Conservation (phyloP, 331 rosid species). For the Malus hybrid region DNA sequence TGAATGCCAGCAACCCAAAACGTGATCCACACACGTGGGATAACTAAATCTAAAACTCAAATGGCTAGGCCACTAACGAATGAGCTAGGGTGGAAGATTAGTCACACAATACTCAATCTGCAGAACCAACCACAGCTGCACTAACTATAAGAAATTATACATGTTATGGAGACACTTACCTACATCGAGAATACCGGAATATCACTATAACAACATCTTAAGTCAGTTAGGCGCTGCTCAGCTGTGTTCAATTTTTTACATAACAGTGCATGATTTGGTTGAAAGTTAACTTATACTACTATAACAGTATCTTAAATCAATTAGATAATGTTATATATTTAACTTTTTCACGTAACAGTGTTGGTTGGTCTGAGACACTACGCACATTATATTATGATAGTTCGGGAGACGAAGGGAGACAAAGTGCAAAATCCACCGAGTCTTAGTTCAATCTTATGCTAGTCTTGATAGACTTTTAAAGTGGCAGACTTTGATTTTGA, state of each 20-base stretch:
- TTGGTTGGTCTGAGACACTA: no score
- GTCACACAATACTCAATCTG: conserved; percentile 12
- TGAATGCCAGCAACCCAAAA: neutral
- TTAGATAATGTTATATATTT: no score
- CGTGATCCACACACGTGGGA: neutral
- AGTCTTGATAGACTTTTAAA: no score
- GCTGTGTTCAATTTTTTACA: no score
- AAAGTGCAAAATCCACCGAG: neutral
- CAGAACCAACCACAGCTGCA: conserved; percentile 23
- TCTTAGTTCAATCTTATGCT: no score
- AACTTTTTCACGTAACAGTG: no score
- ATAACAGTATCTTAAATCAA: no score
- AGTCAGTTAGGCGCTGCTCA: neutral
- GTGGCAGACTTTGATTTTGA: neutral
- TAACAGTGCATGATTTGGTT: no score
- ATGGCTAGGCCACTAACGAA: conserved; percentile 33
- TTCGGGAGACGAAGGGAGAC: no score
- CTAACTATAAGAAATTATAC: neutral
- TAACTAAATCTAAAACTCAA: conserved; percentile 2
- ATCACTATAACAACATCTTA: no score
- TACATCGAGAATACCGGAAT: neutral
- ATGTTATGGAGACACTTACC: neutral
- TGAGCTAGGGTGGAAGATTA: conserved; percentile 12
- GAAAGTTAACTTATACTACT: fast-evolving
- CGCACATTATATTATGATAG: no score